Percentiles rank a stretch among this genome's conserved stretches.
These are phyloP conservation scores for Coccinonectria pachysandricola DNA, from an alignment of 2,329 filamentous ascomycete species.

Conservation along the genomic window DNA sequence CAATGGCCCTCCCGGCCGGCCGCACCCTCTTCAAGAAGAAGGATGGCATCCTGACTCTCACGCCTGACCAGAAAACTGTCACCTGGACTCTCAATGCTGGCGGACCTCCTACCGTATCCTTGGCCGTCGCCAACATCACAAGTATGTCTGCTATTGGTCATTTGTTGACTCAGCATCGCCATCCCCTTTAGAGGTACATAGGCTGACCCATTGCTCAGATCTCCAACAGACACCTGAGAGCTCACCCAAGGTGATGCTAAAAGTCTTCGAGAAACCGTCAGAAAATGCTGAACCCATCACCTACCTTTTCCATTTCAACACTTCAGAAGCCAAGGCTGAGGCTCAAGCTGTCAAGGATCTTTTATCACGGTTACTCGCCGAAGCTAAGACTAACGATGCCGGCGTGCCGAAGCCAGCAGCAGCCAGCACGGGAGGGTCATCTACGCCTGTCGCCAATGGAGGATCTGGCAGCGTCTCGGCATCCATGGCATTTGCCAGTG, in stretches of 20 bases:
- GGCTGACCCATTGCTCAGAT: too few species aligned
- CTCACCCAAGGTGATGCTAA: conserved; percentile 86
- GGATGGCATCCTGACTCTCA: conserved; percentile 72
- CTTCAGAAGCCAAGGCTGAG: conserved; percentile 66
- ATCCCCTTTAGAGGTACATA: too few species aligned
- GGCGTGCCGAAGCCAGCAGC: conserved; percentile 37
- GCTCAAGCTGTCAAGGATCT: conserved; percentile 77
- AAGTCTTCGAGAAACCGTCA: conserved; percentile 68
- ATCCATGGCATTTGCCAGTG: conserved; percentile 69
- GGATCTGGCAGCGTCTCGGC: conserved; percentile 41
- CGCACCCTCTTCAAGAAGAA: conserved; percentile 88
- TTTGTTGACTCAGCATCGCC: too few species aligned
- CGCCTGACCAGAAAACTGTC: conserved; percentile 61
- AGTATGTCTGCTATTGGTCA: conserved; percentile 59
- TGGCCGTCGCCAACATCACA: conserved; percentile 67
- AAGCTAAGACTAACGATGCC: conserved; percentile 48
- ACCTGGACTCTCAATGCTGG: conserved; percentile 69
- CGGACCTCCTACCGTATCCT: conserved; percentile 54
- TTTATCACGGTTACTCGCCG: conserved; percentile 67
- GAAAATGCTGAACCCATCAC: conserved; percentile 50
- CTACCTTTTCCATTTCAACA: conserved; percentile 86
- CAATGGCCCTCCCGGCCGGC: conserved; percentile 53
- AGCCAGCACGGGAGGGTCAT: conserved; percentile 18
- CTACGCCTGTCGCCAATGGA: conserved; percentile 20
- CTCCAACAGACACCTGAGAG: conserved; percentile 88